Evolutionary conservation across 2,329 filamentous ascomycete species (phyloP), one percentile per base, ranked within the genome.

Genomic region (Cordyceps cateniannulata): DNA sequence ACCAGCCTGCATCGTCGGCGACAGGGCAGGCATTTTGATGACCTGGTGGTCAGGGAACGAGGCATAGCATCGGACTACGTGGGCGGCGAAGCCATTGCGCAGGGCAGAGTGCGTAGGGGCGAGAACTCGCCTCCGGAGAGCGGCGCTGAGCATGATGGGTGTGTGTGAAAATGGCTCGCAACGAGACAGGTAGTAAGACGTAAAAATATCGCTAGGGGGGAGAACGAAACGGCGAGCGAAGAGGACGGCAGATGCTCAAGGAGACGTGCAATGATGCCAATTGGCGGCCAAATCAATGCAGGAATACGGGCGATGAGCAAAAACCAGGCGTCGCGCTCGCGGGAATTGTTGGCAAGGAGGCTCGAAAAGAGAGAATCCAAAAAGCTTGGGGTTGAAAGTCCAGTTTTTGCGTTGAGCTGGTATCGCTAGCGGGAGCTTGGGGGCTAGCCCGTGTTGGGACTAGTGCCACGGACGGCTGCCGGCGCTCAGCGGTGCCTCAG

Each of bases 11-110:
- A 99, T 99, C 69, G 95, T 99, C 60, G 95, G 95, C 65, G 95
- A 99, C 71, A 99, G 84, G 62, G 95, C 95, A 66, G 95, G 95
- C 95, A 99, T 99, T 82, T 86, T 95, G 80, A 99, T 88, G 76
- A 99, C 82, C 68, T 90, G 93, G 81, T 99, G 95, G 68, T 92
- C 86, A 67, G 95, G 96, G 81, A 91, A 98, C 54, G 93, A 96
- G 68, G 83, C 95, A 81, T 83, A 85, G 76, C 79, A 84, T 79
- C 85, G 81, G 76, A 84, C 79, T 64, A 86, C 77, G 69, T 79
- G 80, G 66, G 80, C 79, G 60, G 78, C 72, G 68, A 81, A 76
- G 67, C 79, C 79, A 66, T 76, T 76, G 71, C 81, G 78, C 70
- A 82, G 75, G 69, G 79, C 73, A 68, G 76, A 75, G 65, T 79